A percentile compares a stretch with the other conserved stretches of the same genome.
These are phyloP conservation scores for Trebouxiophyceae sp. DNA, from an alignment of 163 green algal species.

Conservation along the genomic window DNA sequence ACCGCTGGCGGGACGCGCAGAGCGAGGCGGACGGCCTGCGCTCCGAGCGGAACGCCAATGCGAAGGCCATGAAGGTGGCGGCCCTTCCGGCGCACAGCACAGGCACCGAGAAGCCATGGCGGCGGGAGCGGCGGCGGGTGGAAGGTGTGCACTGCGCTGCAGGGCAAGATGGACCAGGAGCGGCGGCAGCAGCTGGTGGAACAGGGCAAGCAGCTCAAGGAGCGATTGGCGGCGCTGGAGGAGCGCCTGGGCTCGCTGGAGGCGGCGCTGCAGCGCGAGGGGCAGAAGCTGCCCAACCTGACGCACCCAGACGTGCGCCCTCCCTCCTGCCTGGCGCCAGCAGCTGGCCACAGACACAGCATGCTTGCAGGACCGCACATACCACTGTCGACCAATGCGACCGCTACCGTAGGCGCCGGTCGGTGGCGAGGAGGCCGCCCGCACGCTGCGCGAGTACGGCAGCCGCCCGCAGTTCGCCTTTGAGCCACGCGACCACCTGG, in stretches of 20 bases:
- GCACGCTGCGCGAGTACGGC: constrained; percentile 49
- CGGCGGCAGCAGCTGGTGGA: constrained; percentile 59
- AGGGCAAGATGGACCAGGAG: constrained; percentile 81
- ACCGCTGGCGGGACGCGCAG: constrained; percentile 61
- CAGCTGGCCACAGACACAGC: neutral
- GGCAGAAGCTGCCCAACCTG: constrained; percentile 86
- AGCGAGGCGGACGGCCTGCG: constrained; percentile 60
- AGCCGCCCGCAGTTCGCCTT: constrained; percentile 44
- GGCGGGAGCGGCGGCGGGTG: too few species aligned
- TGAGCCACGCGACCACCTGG: constrained; percentile 69
- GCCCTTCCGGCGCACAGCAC: neutral
- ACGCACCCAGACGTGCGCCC: constrained; percentile 77
- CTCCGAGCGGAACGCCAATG: constrained; percentile 76
- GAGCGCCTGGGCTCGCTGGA: constrained; percentile 47
- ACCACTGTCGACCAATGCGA: too few species aligned
- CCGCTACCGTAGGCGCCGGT: too few species aligned
- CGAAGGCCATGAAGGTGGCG: constrained; percentile 78
- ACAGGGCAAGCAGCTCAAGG: constrained; percentile 76
- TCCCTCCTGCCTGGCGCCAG: neutral
- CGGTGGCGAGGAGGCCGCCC: constrained; percentile 64
- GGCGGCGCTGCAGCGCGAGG: constrained; percentile 77
- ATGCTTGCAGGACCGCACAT: too few species aligned
- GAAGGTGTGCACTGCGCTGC: constrained; percentile 4
- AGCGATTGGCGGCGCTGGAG: constrained; percentile 60
- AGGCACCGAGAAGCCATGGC: constrained; percentile 1